These are phyloP conservation scores for Smithsoniella earleae DNA, from an alignment of 163 green algal species.

Conservation along the genomic window DNA sequence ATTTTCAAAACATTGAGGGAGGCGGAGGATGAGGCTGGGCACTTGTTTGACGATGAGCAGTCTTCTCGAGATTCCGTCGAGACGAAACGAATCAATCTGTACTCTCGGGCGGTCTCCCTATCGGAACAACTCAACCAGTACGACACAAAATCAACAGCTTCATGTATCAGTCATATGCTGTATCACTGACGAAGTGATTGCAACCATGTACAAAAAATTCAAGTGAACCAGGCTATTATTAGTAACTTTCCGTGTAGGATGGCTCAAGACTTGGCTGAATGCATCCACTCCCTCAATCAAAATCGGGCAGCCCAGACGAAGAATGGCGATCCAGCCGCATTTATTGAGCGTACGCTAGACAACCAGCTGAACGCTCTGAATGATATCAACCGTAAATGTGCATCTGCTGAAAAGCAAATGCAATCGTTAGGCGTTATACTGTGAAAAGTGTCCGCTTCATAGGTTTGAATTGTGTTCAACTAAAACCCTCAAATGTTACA, in stretches of 20 bases:
- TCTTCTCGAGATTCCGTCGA: slow-evolving; percentile 10
- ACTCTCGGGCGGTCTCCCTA: background rate
- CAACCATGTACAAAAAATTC: no score
- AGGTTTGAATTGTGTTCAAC: no score
- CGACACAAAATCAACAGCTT: background rate
- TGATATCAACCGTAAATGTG: slow-evolving; percentile 20
- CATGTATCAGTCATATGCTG: no score
- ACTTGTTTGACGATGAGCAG: slow-evolving; percentile 28
- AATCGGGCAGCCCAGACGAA: background rate
- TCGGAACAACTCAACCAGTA: slow-evolving; percentile 26
- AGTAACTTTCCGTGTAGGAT: no score
- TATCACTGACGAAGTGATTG: no score
- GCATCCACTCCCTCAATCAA: slow-evolving; percentile 14
- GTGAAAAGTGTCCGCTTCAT: no score
- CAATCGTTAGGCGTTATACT: slow-evolving; percentile 6
- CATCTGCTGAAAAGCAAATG: background rate
- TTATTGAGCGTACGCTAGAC: slow-evolving; percentile 17
- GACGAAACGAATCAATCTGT: background rate
- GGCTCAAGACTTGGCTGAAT: slow-evolving; percentile 1
- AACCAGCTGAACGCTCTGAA: slow-evolving; percentile 24
- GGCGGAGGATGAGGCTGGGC: slow-evolving; percentile 8
- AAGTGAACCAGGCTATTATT: no score
- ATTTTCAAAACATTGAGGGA: background rate
- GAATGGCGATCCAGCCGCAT: slow-evolving; percentile 9
- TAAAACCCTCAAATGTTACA: no score